Evolutionary conservation across 2,329 filamentous ascomycete species (phyloP).

Genomic region (Fusarium bulbicola): DNA sequence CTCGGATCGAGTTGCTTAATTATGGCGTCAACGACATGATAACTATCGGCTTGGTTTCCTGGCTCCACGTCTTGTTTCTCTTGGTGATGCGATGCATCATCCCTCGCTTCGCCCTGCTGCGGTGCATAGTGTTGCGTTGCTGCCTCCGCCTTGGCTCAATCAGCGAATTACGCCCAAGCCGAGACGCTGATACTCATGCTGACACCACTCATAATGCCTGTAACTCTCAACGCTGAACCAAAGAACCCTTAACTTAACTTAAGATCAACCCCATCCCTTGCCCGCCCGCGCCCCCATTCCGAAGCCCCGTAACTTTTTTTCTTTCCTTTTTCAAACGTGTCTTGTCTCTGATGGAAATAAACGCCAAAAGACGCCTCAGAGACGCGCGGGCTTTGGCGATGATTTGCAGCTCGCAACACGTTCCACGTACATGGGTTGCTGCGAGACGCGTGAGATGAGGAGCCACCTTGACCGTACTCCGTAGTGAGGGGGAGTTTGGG

Average conservation of each 20-base stretch:
- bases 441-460: conserved; percentile 41
- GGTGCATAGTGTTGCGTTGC: conserved; percentile 27
- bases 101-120: conserved; percentile 32
- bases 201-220: conserved; percentile 22
- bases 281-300: conserved; percentile 25
- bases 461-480: conserved; percentile 27
- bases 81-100: conserved; percentile 36
- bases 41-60: conserved; percentile 2
- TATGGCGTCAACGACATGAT: conserved; percentile 28
- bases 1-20: conserved; percentile 30
- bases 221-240: conserved; percentile 11
- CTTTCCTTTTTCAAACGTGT: conserved; percentile 28
- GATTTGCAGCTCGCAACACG: conserved; percentile 42
- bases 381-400: conserved; percentile 33
- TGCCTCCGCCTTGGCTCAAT: conserved; percentile 21
- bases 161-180: conserved; percentile 24
- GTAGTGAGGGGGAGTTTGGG: conserved; percentile 29
- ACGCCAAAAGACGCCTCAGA: conserved; percentile 29
- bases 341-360: conserved; percentile 30
- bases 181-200: conserved; percentile 24
- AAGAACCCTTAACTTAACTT: conserved; percentile 16
- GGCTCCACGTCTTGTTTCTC: conserved; percentile 20
- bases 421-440: conserved; percentile 43
- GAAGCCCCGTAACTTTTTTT: conserved; percentile 34
- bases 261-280: conserved; percentile 33